Percentiles rank a stretch among this genome's conserved stretches.
These are phyloP conservation scores for Leishmania guyanensis DNA, from an alignment of 208 protist species.

Conservation along the genomic window DNA sequence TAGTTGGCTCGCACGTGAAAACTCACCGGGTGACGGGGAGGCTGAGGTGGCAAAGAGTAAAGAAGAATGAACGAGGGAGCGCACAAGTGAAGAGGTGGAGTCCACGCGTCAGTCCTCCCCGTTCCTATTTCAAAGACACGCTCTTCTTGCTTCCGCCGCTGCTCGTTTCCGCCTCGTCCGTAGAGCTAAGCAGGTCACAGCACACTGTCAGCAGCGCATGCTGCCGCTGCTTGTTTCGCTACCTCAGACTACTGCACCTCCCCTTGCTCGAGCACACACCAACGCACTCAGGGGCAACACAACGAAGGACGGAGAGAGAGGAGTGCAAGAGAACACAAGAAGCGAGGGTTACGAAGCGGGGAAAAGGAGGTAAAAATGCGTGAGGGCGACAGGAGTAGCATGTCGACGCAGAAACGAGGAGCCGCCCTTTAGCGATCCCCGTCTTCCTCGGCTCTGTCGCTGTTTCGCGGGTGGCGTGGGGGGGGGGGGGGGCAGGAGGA, in stretches of 20 bases:
- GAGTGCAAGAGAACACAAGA: not conserved
- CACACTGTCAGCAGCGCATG: not conserved
- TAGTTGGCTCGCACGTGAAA: not conserved
- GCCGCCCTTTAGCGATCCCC: not conserved
- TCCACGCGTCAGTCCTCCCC: not conserved
- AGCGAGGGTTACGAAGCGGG: too few species aligned
- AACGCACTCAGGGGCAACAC: not conserved
- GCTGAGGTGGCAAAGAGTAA: not conserved
- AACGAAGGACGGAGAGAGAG: not conserved
- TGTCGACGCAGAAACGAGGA: too few species aligned
- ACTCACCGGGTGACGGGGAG: too few species aligned
- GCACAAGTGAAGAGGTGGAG: not conserved
- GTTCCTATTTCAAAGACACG: not conserved
- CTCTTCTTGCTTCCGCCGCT: not conserved
- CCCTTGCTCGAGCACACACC: not conserved
- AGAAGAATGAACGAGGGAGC: not conserved
- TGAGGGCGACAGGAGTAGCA: not conserved
- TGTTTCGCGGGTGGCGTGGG: not conserved
- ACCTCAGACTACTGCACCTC: not conserved
- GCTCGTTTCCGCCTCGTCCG: not conserved
- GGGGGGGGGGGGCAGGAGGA: too few species aligned
- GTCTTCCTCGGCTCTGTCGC: not conserved
- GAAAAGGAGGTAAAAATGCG: not conserved
- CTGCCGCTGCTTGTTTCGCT: not conserved
- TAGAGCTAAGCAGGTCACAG: not conserved